phyloP scores from a whole-genome alignment of 2,329 filamentous ascomycete species.

The Diplodia scrobiculata region DNA sequence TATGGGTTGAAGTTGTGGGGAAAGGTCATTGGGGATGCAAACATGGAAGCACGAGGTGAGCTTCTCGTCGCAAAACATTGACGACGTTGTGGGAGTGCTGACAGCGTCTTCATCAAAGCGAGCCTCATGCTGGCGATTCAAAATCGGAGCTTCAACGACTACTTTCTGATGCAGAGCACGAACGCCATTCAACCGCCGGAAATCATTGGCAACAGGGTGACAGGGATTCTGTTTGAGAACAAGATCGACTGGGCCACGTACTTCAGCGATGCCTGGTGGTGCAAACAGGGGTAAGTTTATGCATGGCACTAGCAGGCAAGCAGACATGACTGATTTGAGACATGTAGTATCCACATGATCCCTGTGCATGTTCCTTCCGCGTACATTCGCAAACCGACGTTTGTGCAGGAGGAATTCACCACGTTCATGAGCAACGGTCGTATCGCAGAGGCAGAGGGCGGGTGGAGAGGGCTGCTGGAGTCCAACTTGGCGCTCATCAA shows the following conservation, averaged over 20 bases:
- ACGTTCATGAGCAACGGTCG: conserved; percentile 71
- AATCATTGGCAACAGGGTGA: conserved; percentile 80
- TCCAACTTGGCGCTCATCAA: conserved; percentile 80
- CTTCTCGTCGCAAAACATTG: neutral
- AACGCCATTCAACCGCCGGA: conserved; percentile 73
- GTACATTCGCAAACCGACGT: conserved; percentile 67
- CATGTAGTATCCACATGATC: conserved; percentile 74
- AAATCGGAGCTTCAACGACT: conserved; percentile 70
- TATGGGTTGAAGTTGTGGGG: conserved; percentile 98
- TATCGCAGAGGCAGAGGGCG: conserved; percentile 65
- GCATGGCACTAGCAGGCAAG: neutral
- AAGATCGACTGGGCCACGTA: conserved; percentile 91
- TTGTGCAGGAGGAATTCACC: conserved; percentile 75
- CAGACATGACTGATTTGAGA: neutral
- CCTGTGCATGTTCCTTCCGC: conserved; percentile 72
- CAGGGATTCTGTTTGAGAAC: conserved; percentile 83
- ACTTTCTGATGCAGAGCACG: conserved; percentile 76
- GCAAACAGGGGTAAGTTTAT: conserved; percentile 57
- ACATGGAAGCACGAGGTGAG: conserved; percentile 69
- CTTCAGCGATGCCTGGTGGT: conserved; percentile 71
- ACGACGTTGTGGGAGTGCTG: neutral
- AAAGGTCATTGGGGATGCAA: conserved; percentile 68
- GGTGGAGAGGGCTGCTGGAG: conserved; percentile 81
- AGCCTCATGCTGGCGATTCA: conserved; percentile 84
- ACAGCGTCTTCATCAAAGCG: conserved; percentile 37